These are phyloP conservation scores for Candolleomyces eurysporus DNA, from an alignment of 768 basidiomycete species.

Conservation along the genomic window DNA sequence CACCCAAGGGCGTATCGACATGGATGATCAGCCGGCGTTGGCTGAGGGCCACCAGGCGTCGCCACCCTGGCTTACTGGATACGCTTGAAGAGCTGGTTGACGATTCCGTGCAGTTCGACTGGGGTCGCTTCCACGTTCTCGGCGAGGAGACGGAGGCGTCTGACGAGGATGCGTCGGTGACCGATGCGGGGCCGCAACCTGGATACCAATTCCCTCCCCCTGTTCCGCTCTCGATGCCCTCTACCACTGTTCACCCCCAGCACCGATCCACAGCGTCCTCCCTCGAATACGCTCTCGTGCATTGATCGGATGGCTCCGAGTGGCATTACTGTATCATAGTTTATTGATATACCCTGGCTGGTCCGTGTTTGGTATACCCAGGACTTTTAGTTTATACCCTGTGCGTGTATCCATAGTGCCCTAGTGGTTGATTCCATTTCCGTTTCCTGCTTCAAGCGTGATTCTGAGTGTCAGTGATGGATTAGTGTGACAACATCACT, in stretches of 20 bases:
- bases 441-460: no score
- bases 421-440: no score
- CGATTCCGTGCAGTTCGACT: conserved; percentile 49
- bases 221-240: not conserved
- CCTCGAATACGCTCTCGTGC: not conserved
- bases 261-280: not conserved
- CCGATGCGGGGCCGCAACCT: not conserved
- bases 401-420: no score
- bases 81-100: conserved; percentile 37
- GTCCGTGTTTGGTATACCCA: no score
- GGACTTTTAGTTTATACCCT: no score
- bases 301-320: not conserved
- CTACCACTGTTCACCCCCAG: not conserved
- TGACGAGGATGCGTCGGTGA: not conserved
- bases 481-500: no score
- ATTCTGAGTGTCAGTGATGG: no score
- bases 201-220: not conserved
- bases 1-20: conserved; percentile 59
- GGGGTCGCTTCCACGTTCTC: conserved; percentile 45
- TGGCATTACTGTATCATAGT: no score
- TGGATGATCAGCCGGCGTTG: conserved; percentile 81
- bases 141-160: conserved; percentile 54
- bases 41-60: conserved; percentile 40
- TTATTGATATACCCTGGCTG: no score
- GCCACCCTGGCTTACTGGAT: conserved; percentile 47